Evolutionary conservation across 768 basidiomycete species (phyloP).

Genomic region (Auricularia auricula-judae): DNA sequence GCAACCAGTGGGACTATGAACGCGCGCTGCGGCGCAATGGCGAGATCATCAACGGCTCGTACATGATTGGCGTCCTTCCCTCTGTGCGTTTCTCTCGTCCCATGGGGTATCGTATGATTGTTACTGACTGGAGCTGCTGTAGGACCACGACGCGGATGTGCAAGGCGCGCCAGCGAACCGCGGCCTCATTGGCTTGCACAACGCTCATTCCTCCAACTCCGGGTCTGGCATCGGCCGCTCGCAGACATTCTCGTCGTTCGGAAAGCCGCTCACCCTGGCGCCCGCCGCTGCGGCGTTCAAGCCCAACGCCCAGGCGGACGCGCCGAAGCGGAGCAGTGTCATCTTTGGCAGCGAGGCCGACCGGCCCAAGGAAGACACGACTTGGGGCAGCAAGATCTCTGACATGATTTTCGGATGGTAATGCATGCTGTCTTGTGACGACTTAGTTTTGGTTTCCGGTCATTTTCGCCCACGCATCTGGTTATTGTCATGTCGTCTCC

Average conservation of each 20-base stretch:
- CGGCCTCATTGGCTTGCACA: not conserved
- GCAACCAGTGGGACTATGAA: slow-evolving; percentile 59
- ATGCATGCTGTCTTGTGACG: slow-evolving; percentile 1
- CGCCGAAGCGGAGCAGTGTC: not conserved
- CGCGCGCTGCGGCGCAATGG: slow-evolving; percentile 77
- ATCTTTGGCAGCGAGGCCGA: slow-evolving; percentile 3
- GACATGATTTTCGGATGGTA: slow-evolving; percentile 81
- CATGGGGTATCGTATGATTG: too few relatives aligned
- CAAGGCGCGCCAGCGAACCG: not conserved
- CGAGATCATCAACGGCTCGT: slow-evolving; percentile 47
- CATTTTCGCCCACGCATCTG: not conserved
- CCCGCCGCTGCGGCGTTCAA: slow-evolving; percentile 66
- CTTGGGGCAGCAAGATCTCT: slow-evolving; percentile 52
- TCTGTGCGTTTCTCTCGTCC: slow-evolving; percentile 40
- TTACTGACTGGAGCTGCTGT: too few relatives aligned
- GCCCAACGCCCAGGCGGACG: not conserved
- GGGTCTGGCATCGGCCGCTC: slow-evolving; percentile 3
- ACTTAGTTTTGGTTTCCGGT: not conserved
- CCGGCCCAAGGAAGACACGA: slow-evolving; percentile 34
- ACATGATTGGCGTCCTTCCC: slow-evolving; percentile 84
- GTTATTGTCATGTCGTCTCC: not conserved
- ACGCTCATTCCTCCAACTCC: not conserved
- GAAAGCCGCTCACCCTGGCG: slow-evolving; percentile 62
- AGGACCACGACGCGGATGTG: slow-evolving; percentile 2
- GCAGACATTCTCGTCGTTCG: slow-evolving; percentile 33